Base-by-base conservation (phyloP, 139 green algal species). In the Volvox africanus region DNA sequence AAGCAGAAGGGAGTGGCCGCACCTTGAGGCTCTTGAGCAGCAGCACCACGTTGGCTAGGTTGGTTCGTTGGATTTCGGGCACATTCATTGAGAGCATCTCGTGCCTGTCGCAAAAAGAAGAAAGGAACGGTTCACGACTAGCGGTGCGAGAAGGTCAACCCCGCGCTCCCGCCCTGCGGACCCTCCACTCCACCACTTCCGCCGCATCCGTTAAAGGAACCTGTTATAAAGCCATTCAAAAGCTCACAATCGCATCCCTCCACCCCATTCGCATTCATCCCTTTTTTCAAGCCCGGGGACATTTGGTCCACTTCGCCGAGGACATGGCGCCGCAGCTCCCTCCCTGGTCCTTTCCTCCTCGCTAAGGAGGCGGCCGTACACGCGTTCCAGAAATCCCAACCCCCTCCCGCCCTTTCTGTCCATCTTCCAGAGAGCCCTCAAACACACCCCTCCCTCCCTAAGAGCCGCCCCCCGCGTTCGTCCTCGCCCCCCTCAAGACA, bases 51-150 rank as follows among this genome's bases (percentile, higher is more conserved):
- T 99, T 99, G 90, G 96, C 97, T 26, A 99, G 96, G 94, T 99
- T 99, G 87, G 98, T 99, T 75, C 98, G 93, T 96, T 99, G 98
- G 93, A 99, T 99, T 96, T 99, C 98, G 17, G 98, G 98, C 75
- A 99, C 97, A 13, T 89, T 96, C 55, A 94, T 95, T 80, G 28
- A 30, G 88, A 98, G 97, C 96, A 98, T 97, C 94, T 98, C 96
- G 65, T 93, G 86, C 80, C 92, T 94, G 92, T 14, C 0, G 17
- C 16, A 13, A 24, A 44, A 32, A 26, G 78, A 44, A 35, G 76
- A 30, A 79, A 32, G 1, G 2, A 32, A 79, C 32, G 76, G 76
- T 73, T 55, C 5, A 55, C 44, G 9, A 55, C 44, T 55, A 55
- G 9, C 44, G 44, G 5, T 14, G 44, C 44, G 9, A 55, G 5